Percentiles rank a stretch among this genome's conserved stretches.
These are phyloP conservation scores for Pontederia paniculata DNA, from an alignment of 176 grass and related monocot genomes.

Conservation along the genomic window DNA sequence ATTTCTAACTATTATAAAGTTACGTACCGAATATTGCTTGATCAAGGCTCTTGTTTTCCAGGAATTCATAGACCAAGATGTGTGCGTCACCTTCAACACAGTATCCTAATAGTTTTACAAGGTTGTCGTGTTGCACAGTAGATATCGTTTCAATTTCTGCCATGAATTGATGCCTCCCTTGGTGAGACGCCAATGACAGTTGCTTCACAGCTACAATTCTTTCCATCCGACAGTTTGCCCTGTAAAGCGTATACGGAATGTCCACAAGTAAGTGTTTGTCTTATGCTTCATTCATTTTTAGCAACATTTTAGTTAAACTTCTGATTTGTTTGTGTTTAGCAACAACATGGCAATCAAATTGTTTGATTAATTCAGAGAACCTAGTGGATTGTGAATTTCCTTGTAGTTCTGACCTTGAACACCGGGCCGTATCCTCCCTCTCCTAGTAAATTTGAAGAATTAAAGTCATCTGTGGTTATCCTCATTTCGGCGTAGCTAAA, in stretches of 20 bases:
- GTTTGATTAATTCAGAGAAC: too few relatives aligned
- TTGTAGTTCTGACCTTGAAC: too few relatives aligned
- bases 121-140: slow-evolving; percentile 49
- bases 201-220: slow-evolving; percentile 59
- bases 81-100: too few relatives aligned
- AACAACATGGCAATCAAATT: too few relatives aligned
- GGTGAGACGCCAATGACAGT: slow-evolving; percentile 53
- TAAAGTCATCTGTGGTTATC: slow-evolving; percentile 55
- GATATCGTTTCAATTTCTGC: slow-evolving; percentile 73
- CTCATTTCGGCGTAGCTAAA: slow-evolving; percentile 58
- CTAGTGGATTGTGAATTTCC: too few relatives aligned
- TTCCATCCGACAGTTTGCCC: slow-evolving; percentile 63
- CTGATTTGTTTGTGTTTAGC: too few relatives aligned
- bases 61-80: too few relatives aligned
- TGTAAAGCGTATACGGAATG: slow-evolving; percentile 26
- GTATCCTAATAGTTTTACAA: slow-evolving; percentile 57
- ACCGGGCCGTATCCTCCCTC: slow-evolving; percentile 78
- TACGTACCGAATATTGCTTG: too few relatives aligned
- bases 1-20: too few relatives aligned
- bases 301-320: too few relatives aligned
- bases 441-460: slow-evolving; percentile 63
- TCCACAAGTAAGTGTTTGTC: too few relatives aligned
- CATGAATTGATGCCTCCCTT: slow-evolving; percentile 58
- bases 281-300: neutral
- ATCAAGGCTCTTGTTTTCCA: too few relatives aligned